Base-by-base conservation (phyloP, 2,329 filamentous ascomycete species). In the Aspergillus ochraceus region DNA sequence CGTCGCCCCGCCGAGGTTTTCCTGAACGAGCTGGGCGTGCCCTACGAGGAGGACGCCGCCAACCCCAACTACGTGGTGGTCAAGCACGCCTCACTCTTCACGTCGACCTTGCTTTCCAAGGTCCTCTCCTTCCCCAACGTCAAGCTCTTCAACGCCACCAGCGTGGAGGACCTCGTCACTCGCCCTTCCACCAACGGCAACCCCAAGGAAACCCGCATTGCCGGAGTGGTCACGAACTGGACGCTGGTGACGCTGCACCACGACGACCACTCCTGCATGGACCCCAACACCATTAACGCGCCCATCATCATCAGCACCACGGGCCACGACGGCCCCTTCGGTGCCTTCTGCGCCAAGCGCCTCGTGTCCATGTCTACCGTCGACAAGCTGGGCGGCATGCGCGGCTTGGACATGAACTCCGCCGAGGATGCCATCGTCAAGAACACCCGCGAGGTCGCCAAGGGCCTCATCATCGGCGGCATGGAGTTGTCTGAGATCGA, bases 361-460 rank as follows among this genome's bases (percentile, higher is more conserved):
- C 88, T 97, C 46, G 92, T 96, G 52, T 90, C 88, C 76, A 96
- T 97, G 92, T 85, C 89, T 76, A 85, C 87, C 66, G 83, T 97
- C 61, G 88, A 92, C 74, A 88, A 90, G 78, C 86, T 97, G 2
- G 92, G 91, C 59, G 92, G 92, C 66, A 97, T 97, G 92, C 88
- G 92, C 59, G 93, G 92, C 9, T 82, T 97, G 19, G 92, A 97
- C 77, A 97, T 97, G 92, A 91, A 92, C 79, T 81, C 83, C 2
- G 92, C 92, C 49, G 92, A 97, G 77, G 92, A 97, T 70, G 92
- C 92, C 52, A 97, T 97, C 68, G 92, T 97, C 74, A 96, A 95
- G 83, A 84, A 89, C 67, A 97, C 92, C 6, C 88, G 92, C 62
- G 92, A 97, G 82, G 85, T 97, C 61, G 87, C 92, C 14, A 91